A percentile compares a stretch with the other conserved stretches of the same genome.
phyloP scores from a whole-genome alignment of 805 yeast genomes.

The Yarrowia deformans region DNA sequence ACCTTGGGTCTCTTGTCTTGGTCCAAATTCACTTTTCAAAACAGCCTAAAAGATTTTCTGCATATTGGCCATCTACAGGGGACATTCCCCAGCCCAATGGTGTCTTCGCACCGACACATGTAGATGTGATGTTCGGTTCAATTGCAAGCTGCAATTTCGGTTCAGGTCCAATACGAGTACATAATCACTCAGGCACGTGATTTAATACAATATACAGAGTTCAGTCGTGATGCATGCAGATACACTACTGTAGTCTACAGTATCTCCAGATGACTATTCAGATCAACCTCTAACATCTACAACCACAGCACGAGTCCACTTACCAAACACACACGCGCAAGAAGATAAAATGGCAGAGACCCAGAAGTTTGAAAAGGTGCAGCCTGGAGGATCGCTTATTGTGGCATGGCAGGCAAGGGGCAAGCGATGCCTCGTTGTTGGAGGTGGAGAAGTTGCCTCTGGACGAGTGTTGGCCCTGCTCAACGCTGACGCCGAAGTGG shows the following conservation, averaged over 20 bases:
- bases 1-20: not conserved
- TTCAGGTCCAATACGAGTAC: not conserved
- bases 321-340: too few species aligned
- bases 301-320: not conserved
- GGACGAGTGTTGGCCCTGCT: constrained; percentile 71
- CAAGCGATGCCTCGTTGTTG: constrained; percentile 73
- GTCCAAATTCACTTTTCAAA: not conserved
- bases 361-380: constrained; percentile 9
- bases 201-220: constrained; percentile 6
- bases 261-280: constrained; percentile 25
- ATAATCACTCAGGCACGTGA: not conserved
- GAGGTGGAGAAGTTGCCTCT: constrained; percentile 73
- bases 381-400: constrained; percentile 60
- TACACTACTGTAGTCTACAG: too few species aligned
- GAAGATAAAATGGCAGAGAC: not conserved
- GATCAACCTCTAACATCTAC: constrained; percentile 10
- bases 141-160: not conserved
- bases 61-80: too few species aligned
- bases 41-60: not conserved
- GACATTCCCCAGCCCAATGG: too few species aligned
- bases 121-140: not conserved
- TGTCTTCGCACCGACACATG: too few species aligned
- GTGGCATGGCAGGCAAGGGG: constrained; percentile 78
- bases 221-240: constrained; percentile 25
- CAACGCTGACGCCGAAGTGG: constrained; percentile 72